Conservation (phyloP, 306 rosid genomes). For the Gastrolobium villosum region DNA sequence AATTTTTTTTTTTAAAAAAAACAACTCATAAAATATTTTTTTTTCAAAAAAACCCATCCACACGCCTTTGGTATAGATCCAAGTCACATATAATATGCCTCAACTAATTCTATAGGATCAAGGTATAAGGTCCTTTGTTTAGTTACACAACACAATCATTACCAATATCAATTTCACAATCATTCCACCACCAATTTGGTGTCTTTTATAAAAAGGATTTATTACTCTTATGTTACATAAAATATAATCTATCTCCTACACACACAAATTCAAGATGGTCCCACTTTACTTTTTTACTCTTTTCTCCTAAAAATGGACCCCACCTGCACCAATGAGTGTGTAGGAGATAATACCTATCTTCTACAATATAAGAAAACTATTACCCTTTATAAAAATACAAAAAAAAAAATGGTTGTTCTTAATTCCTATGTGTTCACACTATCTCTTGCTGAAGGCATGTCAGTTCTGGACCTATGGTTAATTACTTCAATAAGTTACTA, state of each 20-base stretch:
- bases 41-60: too few species aligned
- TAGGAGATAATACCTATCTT: too few species aligned
- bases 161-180: constrained; percentile 41
- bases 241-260: too few species aligned
- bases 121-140: constrained; percentile 50
- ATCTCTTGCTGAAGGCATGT: neutral
- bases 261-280: too few species aligned
- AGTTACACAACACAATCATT: constrained; percentile 58
- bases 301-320: too few species aligned
- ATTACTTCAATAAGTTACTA: neutral
- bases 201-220: constrained; percentile 14
- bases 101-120: constrained; percentile 30
- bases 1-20: too few species aligned
- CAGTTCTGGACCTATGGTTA: neutral
- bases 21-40: too few species aligned
- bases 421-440: neutral
- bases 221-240: too few species aligned
- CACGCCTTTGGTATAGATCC: too few species aligned
- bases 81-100: neutral
- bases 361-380: too few species aligned
- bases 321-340: too few species aligned
- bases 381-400: constrained; percentile 10
- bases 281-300: too few species aligned
- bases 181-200: constrained; percentile 47
- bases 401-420: neutral